These are phyloP conservation scores for Paramecium primaurelia DNA, from an alignment of 73 alveolate species.

Conservation along the genomic window DNA sequence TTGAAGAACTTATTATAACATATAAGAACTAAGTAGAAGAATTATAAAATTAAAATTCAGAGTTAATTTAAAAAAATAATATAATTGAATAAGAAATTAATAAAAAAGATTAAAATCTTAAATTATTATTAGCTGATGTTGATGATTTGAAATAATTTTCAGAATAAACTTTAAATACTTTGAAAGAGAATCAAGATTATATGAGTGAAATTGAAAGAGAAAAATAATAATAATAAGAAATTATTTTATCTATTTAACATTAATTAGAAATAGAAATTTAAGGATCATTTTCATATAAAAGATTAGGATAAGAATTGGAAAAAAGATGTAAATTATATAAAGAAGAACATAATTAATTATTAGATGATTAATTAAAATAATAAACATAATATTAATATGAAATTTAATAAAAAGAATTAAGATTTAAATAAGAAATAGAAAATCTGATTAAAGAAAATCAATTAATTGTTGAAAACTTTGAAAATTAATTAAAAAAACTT, in stretches of 20 bases:
- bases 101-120: not conserved
- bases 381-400: not conserved
- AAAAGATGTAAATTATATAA: slow-evolving; percentile 19
- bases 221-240: not conserved
- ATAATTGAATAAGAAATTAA: not conserved
- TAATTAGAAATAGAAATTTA: slow-evolving; percentile 29
- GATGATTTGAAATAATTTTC: slow-evolving; percentile 17
- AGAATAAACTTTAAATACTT: not conserved
- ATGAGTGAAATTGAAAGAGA: slow-evolving; percentile 37
- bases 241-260: not conserved
- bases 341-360: not conserved
- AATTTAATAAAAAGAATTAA: not conserved
- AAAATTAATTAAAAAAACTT: not conserved
- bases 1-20: not conserved
- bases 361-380: not conserved
- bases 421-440: not conserved
- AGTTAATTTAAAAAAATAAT: not conserved
- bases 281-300: slow-evolving; percentile 29
- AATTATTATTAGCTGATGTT: not conserved
- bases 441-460: not conserved
- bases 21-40: not conserved
- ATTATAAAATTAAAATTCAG: not conserved
- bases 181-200: slow-evolving; percentile 37
- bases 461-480: not conserved
- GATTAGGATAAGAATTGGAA: slow-evolving; percentile 40